These are phyloP conservation scores for Biancaea sappan DNA, from an alignment of 306 rosid genomes.

Conservation along the genomic window DNA sequence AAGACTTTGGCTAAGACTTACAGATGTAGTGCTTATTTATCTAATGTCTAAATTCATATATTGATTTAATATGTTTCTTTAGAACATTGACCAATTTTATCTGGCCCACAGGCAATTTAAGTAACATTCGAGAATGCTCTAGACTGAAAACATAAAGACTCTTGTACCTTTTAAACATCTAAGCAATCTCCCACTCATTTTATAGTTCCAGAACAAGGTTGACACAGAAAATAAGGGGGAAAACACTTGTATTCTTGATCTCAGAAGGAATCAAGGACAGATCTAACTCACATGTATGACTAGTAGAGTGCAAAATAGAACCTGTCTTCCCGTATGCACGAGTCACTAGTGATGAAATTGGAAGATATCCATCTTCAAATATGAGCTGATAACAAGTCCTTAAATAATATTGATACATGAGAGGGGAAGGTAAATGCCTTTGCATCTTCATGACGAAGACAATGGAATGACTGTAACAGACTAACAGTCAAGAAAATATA, in stretches of 20 bases:
- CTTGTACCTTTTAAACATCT: constrained; percentile 5
- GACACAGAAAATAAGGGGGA: not conserved
- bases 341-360: not conserved
- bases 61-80: not conserved
- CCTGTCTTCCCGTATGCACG: constrained; percentile 7
- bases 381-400: constrained; percentile 22
- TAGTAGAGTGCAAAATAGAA: not conserved
- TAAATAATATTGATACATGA: constrained; percentile 3
- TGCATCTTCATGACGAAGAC: constrained; percentile 16
- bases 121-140: not conserved
- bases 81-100: not conserved
- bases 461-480: constrained; percentile 3
- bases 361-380: constrained; percentile 12
- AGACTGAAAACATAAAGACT: not conserved
- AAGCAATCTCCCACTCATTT: constrained; percentile 11
- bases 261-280: constrained; percentile 16
- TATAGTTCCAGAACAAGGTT: constrained; percentile 6
- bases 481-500: constrained; percentile 14
- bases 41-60: constrained; percentile 4
- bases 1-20: constrained; percentile 15
- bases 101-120: not conserved
- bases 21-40: not conserved
- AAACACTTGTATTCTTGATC: not conserved
- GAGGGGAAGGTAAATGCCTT: not conserved
- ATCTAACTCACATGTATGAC: constrained; percentile 4